Evolutionary conservation across 1,284 basidiomycete species (phyloP).

Genomic region (Pseudozyma hubeiensis): DNA sequence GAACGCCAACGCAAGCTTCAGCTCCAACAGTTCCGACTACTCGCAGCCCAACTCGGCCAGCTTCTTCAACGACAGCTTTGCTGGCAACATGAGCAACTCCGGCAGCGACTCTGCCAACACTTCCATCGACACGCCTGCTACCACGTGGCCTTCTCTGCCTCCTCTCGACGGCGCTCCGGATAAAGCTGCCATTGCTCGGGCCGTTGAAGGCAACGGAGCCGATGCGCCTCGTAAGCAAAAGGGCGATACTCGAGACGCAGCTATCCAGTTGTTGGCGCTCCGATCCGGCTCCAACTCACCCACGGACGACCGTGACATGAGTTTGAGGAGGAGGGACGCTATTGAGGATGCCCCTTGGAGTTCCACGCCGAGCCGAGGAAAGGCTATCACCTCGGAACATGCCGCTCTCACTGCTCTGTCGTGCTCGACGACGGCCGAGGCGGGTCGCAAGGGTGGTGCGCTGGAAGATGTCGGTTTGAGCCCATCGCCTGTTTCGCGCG

Average conservation of each 20-base stretch:
- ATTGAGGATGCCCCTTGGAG: conserved; percentile 36
- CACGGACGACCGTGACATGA: conserved; percentile 38
- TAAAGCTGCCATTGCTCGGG: conserved; percentile 11
- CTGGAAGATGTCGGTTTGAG: conserved; percentile 25
- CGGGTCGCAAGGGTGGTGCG: conserved; percentile 5
- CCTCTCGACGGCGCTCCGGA: conserved; percentile 17
- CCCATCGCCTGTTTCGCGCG: conserved; percentile 38
- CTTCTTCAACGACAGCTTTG: conserved; percentile 51
- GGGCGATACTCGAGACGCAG: conserved; percentile 44
- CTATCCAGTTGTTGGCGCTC: conserved; percentile 47
- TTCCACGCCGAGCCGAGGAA: conserved; percentile 38
- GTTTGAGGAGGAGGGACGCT: conserved; percentile 20
- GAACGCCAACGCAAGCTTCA: conserved; percentile 41
- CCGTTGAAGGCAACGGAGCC: conserved; percentile 1
- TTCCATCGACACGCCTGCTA: conserved; percentile 44
- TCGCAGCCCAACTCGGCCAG: conserved; percentile 45
- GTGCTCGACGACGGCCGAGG: conserved; percentile 20
- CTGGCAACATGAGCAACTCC: conserved; percentile 35
- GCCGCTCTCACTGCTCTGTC: conserved; percentile 45
- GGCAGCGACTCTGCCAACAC: conserved; percentile 46
- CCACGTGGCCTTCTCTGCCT: conserved; percentile 33
- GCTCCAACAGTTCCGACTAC: conserved; percentile 43
- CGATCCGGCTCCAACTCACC: conserved; percentile 48
- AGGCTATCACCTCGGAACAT: conserved; percentile 24
- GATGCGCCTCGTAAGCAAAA: conserved; percentile 26